These are phyloP conservation scores for Geoglossum glabrum DNA, from an alignment of 495 filamentous ascomycete genomes.

Conservation along the genomic window DNA sequence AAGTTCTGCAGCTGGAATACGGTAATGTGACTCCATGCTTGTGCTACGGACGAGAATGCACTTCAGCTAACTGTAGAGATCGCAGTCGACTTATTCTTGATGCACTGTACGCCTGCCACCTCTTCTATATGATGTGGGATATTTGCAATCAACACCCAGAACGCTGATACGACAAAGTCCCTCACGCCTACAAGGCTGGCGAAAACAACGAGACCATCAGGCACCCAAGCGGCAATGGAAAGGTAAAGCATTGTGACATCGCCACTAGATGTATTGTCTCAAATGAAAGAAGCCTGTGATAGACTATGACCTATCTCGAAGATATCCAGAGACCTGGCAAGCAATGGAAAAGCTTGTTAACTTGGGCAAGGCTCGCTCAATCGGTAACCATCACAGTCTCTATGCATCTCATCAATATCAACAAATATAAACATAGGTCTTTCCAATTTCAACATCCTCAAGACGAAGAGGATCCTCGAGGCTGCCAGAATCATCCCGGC, in stretches of 20 bases:
- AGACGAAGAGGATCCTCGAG: neutral
- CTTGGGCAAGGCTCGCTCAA: neutral
- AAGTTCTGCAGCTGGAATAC: neutral
- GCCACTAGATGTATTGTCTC: too few species aligned
- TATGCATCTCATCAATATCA: too few species aligned
- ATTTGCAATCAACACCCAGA: neutral
- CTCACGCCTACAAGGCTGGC: too few species aligned
- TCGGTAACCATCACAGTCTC: neutral
- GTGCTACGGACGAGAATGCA: neutral
- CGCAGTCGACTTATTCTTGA: neutral
- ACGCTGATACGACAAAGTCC: too few species aligned
- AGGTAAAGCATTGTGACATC: too few species aligned
- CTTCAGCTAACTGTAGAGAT: neutral
- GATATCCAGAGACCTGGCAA: slow-evolving; percentile 1
- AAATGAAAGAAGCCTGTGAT: too few species aligned
- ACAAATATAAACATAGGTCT: neutral
- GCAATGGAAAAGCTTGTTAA: neutral
- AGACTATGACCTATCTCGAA: neutral
- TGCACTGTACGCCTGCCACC: neutral
- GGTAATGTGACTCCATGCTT: neutral
- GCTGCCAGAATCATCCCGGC: neutral
- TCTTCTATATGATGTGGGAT: neutral
- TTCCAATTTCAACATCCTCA: neutral
- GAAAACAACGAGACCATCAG: too few species aligned
- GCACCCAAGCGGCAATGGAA: too few species aligned